Evolutionary conservation across 2,329 filamentous ascomycete genomes (phyloP).

Genomic region (Venturiaceae sp.): DNA sequence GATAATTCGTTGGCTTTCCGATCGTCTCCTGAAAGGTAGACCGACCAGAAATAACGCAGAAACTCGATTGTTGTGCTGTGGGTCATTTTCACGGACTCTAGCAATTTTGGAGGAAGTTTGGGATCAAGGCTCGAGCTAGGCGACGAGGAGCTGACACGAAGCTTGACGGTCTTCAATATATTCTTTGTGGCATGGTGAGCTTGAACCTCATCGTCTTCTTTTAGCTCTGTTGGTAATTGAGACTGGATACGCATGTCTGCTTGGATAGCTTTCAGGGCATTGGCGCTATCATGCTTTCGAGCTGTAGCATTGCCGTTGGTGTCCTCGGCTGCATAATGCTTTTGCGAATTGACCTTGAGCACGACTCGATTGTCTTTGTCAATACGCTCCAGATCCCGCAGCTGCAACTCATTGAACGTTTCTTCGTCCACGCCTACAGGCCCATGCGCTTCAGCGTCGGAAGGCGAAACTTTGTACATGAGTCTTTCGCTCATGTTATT

Average conservation of each 20-base stretch:
- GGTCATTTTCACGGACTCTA: constrained; percentile 59
- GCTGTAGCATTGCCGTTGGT: constrained; percentile 21
- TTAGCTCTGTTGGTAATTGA: constrained; percentile 43
- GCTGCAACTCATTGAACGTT: constrained; percentile 62
- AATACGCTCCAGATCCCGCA: constrained; percentile 72
- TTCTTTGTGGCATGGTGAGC: constrained; percentile 52
- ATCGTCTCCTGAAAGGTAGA: constrained; percentile 81
- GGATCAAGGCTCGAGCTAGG: constrained; percentile 16
- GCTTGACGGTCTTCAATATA: constrained; percentile 54
- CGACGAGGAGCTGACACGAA: constrained; percentile 39
- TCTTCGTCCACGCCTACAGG: constrained; percentile 61
- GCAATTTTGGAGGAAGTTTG: constrained; percentile 35
- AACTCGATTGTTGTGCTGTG: constrained; percentile 94
- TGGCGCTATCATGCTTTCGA: constrained; percentile 31
- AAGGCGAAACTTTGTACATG: constrained; percentile 74
- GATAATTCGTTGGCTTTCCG: constrained; percentile 72
- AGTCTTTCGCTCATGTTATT: constrained; percentile 92
- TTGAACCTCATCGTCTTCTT: constrained; percentile 45
- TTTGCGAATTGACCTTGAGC: constrained; percentile 79
- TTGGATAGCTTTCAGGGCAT: constrained; percentile 51
- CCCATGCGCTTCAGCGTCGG: constrained; percentile 58
- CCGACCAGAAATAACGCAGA: constrained; percentile 92
- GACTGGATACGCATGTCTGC: constrained; percentile 41
- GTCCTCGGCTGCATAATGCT: constrained; percentile 57
- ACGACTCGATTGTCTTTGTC: constrained; percentile 67